Evolutionary conservation across 495 filamentous ascomycete species (phyloP), one percentile per base, ranked within the genome.

Genomic region (Podospora comata): DNA sequence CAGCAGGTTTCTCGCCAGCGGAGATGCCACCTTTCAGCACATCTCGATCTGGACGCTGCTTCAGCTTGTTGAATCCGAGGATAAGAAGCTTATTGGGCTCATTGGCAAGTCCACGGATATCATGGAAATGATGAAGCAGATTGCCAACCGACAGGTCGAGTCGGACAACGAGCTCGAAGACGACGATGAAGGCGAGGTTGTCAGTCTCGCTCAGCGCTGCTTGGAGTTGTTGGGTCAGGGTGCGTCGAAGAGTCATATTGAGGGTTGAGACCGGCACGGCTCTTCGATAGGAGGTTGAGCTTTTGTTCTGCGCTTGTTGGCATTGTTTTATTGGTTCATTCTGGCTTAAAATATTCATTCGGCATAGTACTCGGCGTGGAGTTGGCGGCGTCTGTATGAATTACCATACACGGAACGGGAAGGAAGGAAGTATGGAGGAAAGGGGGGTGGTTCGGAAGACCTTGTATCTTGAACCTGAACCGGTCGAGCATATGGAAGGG

Each of bases 1-100:
- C 20, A 90, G 87, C 68, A 88, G 95, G 61, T 99, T 99, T 82
- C 86, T 99, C 5, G 92, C 89, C 23, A 97, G 92, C 74, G 93
- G 92, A 55, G 95, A 99, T 76, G 89, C 96, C 15, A 99, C 95
- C 1, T 99, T 99, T 83, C 95, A 99, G 76, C 95, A 99, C 77
- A 99, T 99, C 72, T 94, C 95, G 48, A 97, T 97, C 71, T 99
- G 95, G 95, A 99, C 95, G 0, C 82, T 99, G 58, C 87, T 98
- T 11, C 95, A 99, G 75, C 86, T 99, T 2, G 86, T 98, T 19
- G 95, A 99, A 78, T 97, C 95, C 0, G 93, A 95, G 74, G 94
- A 99, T 72, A 85, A 89, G 76, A 89, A 88, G 65, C 84, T 99
- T 44, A 90, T 97, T 59, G 86, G 86, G 27, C 87, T 92, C 26